Evolutionary conservation across 495 filamentous ascomycete species (phyloP).

Genomic region (Articulospora tetracladia): DNA sequence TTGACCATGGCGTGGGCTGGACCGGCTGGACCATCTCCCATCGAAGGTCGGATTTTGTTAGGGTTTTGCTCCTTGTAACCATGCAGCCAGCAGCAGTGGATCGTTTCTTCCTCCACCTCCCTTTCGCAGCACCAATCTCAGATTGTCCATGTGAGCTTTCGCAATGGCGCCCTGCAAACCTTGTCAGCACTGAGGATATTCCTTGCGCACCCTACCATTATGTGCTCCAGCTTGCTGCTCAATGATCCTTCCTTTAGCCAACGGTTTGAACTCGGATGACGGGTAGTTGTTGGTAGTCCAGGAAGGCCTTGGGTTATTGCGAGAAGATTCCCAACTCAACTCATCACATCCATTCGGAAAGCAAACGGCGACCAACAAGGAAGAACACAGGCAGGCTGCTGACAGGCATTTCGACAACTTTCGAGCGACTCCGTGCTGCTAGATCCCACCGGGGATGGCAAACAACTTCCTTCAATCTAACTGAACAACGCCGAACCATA

Average conservation of each 20-base stretch:
- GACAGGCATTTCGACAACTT: constrained; percentile 10
- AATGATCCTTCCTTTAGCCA: constrained; percentile 9
- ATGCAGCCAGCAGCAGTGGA: constrained; percentile 14
- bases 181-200: constrained; percentile 16
- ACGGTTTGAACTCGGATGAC: constrained; percentile 4
- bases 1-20: constrained; percentile 11
- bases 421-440: constrained; percentile 13
- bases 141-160: constrained; percentile 19
- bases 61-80: constrained; percentile 7
- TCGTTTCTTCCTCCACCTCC: constrained; percentile 13
- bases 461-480: constrained; percentile 23
- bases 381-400: constrained; percentile 17
- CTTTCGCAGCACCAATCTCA: constrained; percentile 13
- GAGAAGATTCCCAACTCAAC: constrained; percentile 12
- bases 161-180: constrained; percentile 15
- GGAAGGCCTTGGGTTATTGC: constrained; percentile 15
- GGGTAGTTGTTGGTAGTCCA: constrained; percentile 10
- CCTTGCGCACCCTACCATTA: constrained; percentile 16
- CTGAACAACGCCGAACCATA: constrained; percentile 21
- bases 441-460: constrained; percentile 22
- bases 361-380: constrained; percentile 19
- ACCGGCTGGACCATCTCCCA: neutral
- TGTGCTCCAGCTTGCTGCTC: constrained; percentile 6
- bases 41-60: constrained; percentile 2
- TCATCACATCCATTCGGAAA: constrained; percentile 20